Base-by-base conservation (phyloP, 257 asterid genomes). In the Nicotiana sylvestris region DNA sequence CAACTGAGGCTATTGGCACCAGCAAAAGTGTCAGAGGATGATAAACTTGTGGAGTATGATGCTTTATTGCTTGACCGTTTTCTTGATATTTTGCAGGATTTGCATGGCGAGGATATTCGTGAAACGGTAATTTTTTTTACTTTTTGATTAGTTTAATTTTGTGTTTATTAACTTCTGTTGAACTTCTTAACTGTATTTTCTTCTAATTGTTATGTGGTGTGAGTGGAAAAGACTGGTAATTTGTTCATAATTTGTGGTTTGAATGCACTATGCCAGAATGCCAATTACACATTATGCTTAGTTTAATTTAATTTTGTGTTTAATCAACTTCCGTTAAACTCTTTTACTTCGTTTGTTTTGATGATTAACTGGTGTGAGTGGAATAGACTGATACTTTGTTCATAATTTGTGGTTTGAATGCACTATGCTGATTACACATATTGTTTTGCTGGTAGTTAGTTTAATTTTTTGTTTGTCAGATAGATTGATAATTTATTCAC, bases 21-120 rank as follows among this genome's bases (percentile, higher is more conserved):
- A 51, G 92, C 88, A 35, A 96, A 96, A 85, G 98, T 94, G 6
- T 96, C 99, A 1, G 99, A 96, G 85, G 99, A 96, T 87, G 99
- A 96, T 84, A 94, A 96, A 87, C 90, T 96, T 65, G 97, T 96
- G 76, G 99, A 96, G 87, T 96, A 96, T 83, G 99, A 94, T 78
- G 99, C 99, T 64, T 86, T 96, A 85, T 91, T 96, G 32, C 86
- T 96, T 85, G 99, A 96, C 85, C 93, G 98, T 13, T 96, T 96
- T 89, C 98, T 96, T 76, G 99, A 94, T 82, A 94, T 93, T 88
- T 93, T 96, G 53, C 97, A 93, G 85, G 96, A 90, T 81, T 91
- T 96, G 95, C 99, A 96, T 87, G 99, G 99, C 6, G 94, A 89
- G 80, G 95, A 92, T 51, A 91, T 96, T 84, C 90, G 97, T 76